Evolutionary conservation across 2,329 filamentous ascomycete species (phyloP).

Genomic region (Penicillium sp.): DNA sequence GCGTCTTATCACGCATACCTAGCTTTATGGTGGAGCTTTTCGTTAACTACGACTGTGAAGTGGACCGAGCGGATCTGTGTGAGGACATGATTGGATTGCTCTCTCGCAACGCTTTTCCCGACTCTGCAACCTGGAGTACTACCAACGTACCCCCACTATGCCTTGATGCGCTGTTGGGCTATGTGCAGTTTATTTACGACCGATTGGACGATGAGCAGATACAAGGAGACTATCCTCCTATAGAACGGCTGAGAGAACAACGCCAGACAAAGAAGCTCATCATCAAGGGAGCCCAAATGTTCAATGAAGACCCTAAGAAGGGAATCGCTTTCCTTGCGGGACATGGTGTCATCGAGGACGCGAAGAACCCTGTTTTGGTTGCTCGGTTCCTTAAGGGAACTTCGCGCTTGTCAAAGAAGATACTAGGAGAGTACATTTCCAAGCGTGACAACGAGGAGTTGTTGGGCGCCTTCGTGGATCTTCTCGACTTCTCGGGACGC

Average conservation of each 20-base stretch:
- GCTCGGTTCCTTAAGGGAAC: slow-evolving; percentile 87
- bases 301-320: slow-evolving; percentile 90
- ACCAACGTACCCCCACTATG: slow-evolving; percentile 95
- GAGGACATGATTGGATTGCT: slow-evolving; percentile 92
- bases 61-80: slow-evolving; percentile 84
- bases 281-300: slow-evolving; percentile 80
- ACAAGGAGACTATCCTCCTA: slow-evolving; percentile 63
- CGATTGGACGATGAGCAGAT: slow-evolving; percentile 68
- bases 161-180: slow-evolving; percentile 83
- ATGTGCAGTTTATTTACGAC: slow-evolving; percentile 87
- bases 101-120: slow-evolving; percentile 89
- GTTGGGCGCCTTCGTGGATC: slow-evolving; percentile 74
- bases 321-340: slow-evolving; percentile 82
- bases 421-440: slow-evolving; percentile 87
- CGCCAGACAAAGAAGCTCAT: slow-evolving; percentile 81
- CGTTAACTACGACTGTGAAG: slow-evolving; percentile 96
- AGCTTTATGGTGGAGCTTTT: slow-evolving; percentile 94
- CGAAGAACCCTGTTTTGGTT: slow-evolving; percentile 69
- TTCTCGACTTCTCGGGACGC: slow-evolving; percentile 85
- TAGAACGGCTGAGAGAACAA: slow-evolving; percentile 63
- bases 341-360: slow-evolving; percentile 77
- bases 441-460: slow-evolving; percentile 86
- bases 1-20: slow-evolving; percentile 85
- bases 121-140: slow-evolving; percentile 97
- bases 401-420: slow-evolving; percentile 80